phyloP scores from a whole-genome alignment of 441 rosid genomes.

The Brassica hybrid region DNA sequence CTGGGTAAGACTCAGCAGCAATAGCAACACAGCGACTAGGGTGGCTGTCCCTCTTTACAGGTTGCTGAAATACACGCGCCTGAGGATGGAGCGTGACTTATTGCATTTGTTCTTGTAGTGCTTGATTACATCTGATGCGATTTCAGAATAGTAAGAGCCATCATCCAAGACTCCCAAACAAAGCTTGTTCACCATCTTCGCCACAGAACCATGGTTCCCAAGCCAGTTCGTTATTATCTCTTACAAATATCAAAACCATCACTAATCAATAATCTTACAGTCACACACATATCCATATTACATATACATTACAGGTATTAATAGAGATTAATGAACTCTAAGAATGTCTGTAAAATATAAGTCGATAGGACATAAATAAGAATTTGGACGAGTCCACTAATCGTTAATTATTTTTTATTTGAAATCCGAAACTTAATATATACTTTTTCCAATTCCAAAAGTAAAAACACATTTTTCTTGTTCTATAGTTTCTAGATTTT shows the following conservation, averaged over 20 bases:
- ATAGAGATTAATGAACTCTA: too few relatives aligned
- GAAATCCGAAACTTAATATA: too few relatives aligned
- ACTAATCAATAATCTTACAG: background rate
- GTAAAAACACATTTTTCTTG: too few relatives aligned
- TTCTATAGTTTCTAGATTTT: too few relatives aligned
- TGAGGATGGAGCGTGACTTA: conserved; percentile 10
- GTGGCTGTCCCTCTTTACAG: conserved; percentile 27
- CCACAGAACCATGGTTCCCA: background rate
- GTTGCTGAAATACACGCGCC: conserved; percentile 33
- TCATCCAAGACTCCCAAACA: background rate
- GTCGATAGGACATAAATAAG: too few relatives aligned
- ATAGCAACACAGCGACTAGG: background rate
- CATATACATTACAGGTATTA: too few relatives aligned
- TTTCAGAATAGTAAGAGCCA: conserved; percentile 6
- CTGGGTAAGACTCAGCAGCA: conserved; percentile 43
- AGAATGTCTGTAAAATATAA: too few relatives aligned
- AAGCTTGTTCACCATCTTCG: conserved; percentile 20
- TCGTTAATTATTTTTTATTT: too few relatives aligned
- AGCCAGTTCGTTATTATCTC: conserved; percentile 7
- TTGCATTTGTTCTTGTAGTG: background rate
- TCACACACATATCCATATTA: too few relatives aligned
- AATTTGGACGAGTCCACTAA: too few relatives aligned
- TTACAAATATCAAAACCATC: background rate
- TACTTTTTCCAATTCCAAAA: too few relatives aligned
- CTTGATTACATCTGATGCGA: background rate